Evolutionary conservation across 805 yeast species (phyloP).

Genomic region (Wickerhamomyces alni): DNA sequence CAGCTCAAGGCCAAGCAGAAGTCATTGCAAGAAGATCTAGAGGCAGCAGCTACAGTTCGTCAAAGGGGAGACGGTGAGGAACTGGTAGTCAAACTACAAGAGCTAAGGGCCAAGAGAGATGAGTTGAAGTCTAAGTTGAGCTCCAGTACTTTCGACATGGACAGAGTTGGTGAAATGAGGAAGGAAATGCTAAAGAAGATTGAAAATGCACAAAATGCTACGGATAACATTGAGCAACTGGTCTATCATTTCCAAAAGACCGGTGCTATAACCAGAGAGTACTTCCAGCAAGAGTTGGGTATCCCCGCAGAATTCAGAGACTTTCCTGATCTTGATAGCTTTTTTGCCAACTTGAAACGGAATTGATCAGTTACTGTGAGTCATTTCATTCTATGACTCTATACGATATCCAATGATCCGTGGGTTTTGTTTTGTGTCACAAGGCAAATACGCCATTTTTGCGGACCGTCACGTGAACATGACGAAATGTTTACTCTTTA

Average conservation of each 20-base stretch:
- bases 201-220: constrained; percentile 9
- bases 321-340: constrained; percentile 10
- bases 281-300: constrained; percentile 32
- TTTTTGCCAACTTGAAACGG: constrained; percentile 3
- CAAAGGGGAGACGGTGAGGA: constrained; percentile 1
- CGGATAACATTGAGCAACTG: constrained; percentile 39
- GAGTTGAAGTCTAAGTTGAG: constrained; percentile 5
- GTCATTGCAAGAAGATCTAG: constrained; percentile 10
- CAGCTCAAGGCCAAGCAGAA: neutral
- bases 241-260: constrained; percentile 29
- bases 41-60: constrained; percentile 4
- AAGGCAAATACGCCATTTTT: no score
- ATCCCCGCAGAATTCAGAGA: constrained; percentile 38
- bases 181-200: constrained; percentile 8
- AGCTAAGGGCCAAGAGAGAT: constrained; percentile 8
- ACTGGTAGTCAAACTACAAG: constrained; percentile 6
- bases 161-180: constrained; percentile 8
- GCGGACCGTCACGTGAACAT: no score
- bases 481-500: no score
- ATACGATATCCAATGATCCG: no score
- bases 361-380: no score
- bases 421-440: no score
- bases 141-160: constrained; percentile 10
- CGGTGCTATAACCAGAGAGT: constrained; percentile 23
- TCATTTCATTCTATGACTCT: no score